Percentiles rank a stretch among this genome's conserved stretches.
Conservation (phyloP, 2,329 filamentous ascomycete species). For the Fusarium staphyleae region DNA sequence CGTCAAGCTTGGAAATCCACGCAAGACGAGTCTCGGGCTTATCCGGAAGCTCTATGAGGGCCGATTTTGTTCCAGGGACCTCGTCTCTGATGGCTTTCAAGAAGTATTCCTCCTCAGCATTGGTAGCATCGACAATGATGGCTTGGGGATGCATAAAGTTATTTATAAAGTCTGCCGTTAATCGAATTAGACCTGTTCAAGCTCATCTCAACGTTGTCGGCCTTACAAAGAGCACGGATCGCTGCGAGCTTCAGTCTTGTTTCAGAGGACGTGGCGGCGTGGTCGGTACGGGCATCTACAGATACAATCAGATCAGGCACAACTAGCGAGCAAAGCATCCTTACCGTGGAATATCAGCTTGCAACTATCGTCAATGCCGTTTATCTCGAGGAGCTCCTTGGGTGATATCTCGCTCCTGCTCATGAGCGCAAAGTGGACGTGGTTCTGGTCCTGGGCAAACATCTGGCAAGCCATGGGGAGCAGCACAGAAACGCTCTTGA, state of each 20-base stretch:
- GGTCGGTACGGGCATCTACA: slow-evolving; percentile 79
- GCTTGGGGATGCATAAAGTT: slow-evolving; percentile 79
- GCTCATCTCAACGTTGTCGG: neutral
- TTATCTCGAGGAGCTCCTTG: slow-evolving; percentile 74
- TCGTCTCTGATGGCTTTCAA: slow-evolving; percentile 64
- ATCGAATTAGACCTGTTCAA: slow-evolving; percentile 13
- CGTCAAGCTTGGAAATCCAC: slow-evolving; percentile 83
- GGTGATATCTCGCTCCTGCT: slow-evolving; percentile 75
- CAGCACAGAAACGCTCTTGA: slow-evolving; percentile 75
- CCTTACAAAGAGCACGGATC: slow-evolving; percentile 68
- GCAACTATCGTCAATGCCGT: slow-evolving; percentile 78
- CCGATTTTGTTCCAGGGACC: slow-evolving; percentile 57
- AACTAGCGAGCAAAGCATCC: neutral
- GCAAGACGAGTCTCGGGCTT: slow-evolving; percentile 67
- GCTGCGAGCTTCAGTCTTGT: slow-evolving; percentile 71
- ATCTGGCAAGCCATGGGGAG: slow-evolving; percentile 89
- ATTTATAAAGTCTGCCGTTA: slow-evolving; percentile 67
- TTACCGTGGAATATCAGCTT: slow-evolving; percentile 66
- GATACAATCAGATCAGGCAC: slow-evolving; percentile 25
- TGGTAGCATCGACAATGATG: slow-evolving; percentile 73
- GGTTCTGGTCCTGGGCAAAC: slow-evolving; percentile 71
- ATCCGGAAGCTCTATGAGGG: slow-evolving; percentile 78
- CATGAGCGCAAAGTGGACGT: slow-evolving; percentile 83
- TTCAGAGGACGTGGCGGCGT: slow-evolving; percentile 72
- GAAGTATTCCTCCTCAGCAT: slow-evolving; percentile 74